Evolutionary conservation across 345 rosid genomes (phyloP).

Genomic region (Brassica rapa): DNA sequence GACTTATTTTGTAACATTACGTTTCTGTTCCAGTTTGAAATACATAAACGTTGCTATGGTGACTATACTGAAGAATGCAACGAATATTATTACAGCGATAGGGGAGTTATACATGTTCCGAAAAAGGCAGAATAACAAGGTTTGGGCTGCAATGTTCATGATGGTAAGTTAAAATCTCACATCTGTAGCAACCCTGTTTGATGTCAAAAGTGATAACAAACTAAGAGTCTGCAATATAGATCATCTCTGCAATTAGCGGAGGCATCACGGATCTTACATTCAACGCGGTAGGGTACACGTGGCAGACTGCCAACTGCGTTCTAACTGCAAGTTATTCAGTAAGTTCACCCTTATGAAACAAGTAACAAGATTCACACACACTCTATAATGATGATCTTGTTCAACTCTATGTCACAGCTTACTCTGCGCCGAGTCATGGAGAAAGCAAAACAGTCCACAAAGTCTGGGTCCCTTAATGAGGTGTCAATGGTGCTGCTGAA

Average conservation of each 20-base stretch:
- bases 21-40: conserved; percentile 64
- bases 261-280: conserved; percentile 90
- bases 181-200: background rate
- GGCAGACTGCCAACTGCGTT: conserved; percentile 81
- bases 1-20: too few relatives aligned
- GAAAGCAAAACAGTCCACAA: conserved; percentile 81
- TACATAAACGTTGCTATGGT: conserved; percentile 97
- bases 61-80: conserved; percentile 88
- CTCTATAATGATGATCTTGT: background rate
- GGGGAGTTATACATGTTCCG: conserved; percentile 86
- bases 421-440: conserved; percentile 83
- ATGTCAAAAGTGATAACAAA: conserved; percentile 5
- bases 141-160: conserved; percentile 91
- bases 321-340: conserved; percentile 94
- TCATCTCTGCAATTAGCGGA: conserved; percentile 79
- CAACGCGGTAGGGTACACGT: conserved; percentile 68
- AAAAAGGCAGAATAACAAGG: conserved; percentile 83
- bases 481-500: conserved; percentile 93
- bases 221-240: conserved; percentile 48
- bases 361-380: background rate
- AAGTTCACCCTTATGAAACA: conserved; percentile 7
- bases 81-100: conserved; percentile 85
- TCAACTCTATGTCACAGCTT: conserved; percentile 51
- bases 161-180: conserved; percentile 53
- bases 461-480: conserved; percentile 74